These are phyloP conservation scores for Rhizoclosmatium globosum DNA, from an alignment of 192 early-diverging fungal species.

Conservation along the genomic window DNA sequence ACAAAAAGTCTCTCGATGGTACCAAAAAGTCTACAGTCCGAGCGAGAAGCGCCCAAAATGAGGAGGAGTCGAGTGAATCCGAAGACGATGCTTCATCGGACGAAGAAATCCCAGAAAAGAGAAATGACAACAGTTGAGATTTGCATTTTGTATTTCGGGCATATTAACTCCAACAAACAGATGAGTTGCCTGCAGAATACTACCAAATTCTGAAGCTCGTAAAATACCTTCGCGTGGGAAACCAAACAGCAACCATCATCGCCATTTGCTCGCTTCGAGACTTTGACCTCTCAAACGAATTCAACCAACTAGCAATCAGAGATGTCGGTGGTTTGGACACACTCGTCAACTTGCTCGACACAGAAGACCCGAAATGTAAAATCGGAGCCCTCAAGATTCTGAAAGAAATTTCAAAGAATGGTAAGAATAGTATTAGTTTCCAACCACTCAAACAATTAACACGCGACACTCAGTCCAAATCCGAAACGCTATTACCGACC, in stretches of 20 bases:
- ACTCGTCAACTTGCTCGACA: conserved; percentile 69
- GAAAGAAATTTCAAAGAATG: conserved; percentile 66
- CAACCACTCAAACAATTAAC: conserved; percentile 7
- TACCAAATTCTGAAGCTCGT: conserved; percentile 72
- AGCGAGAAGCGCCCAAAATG: neutral
- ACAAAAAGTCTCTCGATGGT: conserved; percentile 16
- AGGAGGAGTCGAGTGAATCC: conserved; percentile 30
- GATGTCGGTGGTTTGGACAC: conserved; percentile 72
- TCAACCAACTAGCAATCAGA: conserved; percentile 69
- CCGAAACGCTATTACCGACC: conserved; percentile 62
- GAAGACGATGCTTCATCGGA: conserved; percentile 49
- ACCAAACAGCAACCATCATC: conserved; percentile 74
- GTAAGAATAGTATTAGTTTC: conserved; percentile 29
- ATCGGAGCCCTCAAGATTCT: conserved; percentile 69
- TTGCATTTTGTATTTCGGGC: conserved; percentile 16
- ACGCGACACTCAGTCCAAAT: conserved; percentile 52
- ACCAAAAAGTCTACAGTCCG: conserved; percentile 26
- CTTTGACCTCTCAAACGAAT: conserved; percentile 70
- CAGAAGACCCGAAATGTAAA: conserved; percentile 70
- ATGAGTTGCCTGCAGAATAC: conserved; percentile 69
- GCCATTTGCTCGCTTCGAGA: conserved; percentile 70
- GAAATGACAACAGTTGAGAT: conserved; percentile 63
- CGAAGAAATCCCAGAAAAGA: conserved; percentile 65
- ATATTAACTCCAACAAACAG: conserved; percentile 36
- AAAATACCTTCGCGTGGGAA: conserved; percentile 68